These are phyloP conservation scores for Linnemannia hyalina DNA, from an alignment of 192 early-diverging fungal genomes.

Conservation along the genomic window DNA sequence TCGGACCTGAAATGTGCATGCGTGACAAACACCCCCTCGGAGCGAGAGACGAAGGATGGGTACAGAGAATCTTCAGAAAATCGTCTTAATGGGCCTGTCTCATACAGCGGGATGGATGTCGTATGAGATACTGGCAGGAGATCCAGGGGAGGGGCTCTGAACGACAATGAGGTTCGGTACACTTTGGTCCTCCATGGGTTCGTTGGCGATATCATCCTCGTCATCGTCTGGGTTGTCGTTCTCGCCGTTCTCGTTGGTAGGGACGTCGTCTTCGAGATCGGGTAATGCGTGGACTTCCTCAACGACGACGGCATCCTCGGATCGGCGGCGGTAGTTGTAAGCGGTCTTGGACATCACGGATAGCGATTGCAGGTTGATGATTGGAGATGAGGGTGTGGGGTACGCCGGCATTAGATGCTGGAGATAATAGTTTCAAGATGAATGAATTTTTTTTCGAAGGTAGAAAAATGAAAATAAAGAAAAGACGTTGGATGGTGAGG, in stretches of 20 bases:
- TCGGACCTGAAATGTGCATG: no score
- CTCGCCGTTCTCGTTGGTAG: not conserved
- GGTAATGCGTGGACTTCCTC: not conserved
- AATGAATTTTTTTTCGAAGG: not conserved
- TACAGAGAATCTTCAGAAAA: no score
- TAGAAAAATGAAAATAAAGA: not conserved
- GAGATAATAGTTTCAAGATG: not conserved
- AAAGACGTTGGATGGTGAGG: not conserved
- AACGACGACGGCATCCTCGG: not conserved
- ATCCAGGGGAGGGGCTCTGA: not conserved
- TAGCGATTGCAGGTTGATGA: not conserved
- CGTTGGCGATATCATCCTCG: not conserved
- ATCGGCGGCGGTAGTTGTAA: not conserved
- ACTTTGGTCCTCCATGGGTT: not conserved
- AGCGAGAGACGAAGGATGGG: not conserved
- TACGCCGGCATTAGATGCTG: not conserved
- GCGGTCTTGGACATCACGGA: conserved; percentile 8
- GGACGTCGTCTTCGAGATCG: not conserved
- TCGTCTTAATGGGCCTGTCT: not conserved
- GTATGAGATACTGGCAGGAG: not conserved
- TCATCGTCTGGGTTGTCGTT: not conserved
- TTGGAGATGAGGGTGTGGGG: not conserved
- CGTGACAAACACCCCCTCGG: not conserved
- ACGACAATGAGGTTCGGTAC: conserved; percentile 1
- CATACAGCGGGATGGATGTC: not conserved